Base-by-base conservation (phyloP, 129 eudicot genomes). In the Rutidosis leptorrhynchoides region DNA sequence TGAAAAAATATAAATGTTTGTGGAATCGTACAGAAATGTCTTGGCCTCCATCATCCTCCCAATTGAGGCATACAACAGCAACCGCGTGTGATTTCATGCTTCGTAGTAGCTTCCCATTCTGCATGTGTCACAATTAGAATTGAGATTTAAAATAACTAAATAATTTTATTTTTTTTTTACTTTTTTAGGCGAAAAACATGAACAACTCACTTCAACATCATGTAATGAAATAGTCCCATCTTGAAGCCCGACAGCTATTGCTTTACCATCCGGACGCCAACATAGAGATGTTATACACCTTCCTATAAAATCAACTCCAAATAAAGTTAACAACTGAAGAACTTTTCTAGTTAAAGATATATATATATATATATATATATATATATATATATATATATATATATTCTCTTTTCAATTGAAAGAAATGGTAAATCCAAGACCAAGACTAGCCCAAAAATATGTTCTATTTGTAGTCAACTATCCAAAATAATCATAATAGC, bases 251-350 rank as follows among this genome's bases (percentile, higher is more conserved):
- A 86, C 84, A 15, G 93, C 99, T 51, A 93, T 79, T 63, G 86
- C 92, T 84, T 89, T 93, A 72, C 99, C 99, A 76, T 93, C 99
- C 5, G 99, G 99, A 70, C 95, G 95, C 99, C 99, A 93, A 58
- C 99, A 93, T 73, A 89, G 54, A 60, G 99, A 88, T 59, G 89
- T 82, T 76, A 93, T 81, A 75, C 80, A 74, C 75, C 87, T 88
- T 32, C 99, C 99, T 88, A 48, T 3, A 64, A 22, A 71, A 24
- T 66, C 27, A 43, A 48, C 2, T 26, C 16, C 42, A 7, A 64
- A 63, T 27, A 3, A 2, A n/a, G 16, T 62, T 63, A 52, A 63
- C 57, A 53, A 54, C 6, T 6, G 35, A 37, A 53, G 16, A 22
- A 43, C 42, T 63, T 30, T 37, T 51, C 52, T 72, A 22, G 51